Base-by-base conservation (phyloP, 345 rosid species). In the Iberis pinnata region DNA sequence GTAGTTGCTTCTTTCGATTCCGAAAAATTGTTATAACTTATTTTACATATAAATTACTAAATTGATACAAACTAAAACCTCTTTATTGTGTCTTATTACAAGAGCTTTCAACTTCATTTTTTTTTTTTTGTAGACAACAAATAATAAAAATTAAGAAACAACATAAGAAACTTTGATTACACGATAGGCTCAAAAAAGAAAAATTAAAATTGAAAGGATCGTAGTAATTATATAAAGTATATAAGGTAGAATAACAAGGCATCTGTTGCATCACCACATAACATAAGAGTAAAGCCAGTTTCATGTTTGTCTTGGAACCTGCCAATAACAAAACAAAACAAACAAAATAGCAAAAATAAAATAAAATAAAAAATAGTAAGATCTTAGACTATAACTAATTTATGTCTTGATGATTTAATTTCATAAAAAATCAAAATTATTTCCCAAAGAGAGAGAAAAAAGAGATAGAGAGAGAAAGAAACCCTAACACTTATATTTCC, bases 301-400 rank as follows among this genome's bases (percentile, higher is more conserved):
- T 76, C 72, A 85, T 68, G 81, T 71, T 60, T 74, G 64, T 76
- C 85, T 85, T 51, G 89, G 76, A 78, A 89, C 87, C 97, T 85
- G 87, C 37, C 47, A 17, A 67, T 61, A 48, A 18, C 67, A 33
- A 60, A 41, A 61, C 56, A 12, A 48, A 53, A 38, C 3, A 52
- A 20, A 51, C 31, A 43, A 66, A 13, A 46, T 60, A 40, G 60
- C 56, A 40, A 46, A 29, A 15, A 2, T 15, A 41, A 25, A 16
- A 6, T 3, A 33, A 32, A 40, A 32, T 0, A 71, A 64, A 9
- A 61, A 46, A 49, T 47, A 33, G 17, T 36, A 20, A 36, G 25
- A 22, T 22, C 3, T 6, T 22, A 22, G n/a, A n/a, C n/a, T n/a
- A 22, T 22, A 22, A 36, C 41, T 43, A 33, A 46, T 60, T 59